Conservation (phyloP, 2,329 filamentous ascomycete genomes). For the Arthroderma sp. region DNA sequence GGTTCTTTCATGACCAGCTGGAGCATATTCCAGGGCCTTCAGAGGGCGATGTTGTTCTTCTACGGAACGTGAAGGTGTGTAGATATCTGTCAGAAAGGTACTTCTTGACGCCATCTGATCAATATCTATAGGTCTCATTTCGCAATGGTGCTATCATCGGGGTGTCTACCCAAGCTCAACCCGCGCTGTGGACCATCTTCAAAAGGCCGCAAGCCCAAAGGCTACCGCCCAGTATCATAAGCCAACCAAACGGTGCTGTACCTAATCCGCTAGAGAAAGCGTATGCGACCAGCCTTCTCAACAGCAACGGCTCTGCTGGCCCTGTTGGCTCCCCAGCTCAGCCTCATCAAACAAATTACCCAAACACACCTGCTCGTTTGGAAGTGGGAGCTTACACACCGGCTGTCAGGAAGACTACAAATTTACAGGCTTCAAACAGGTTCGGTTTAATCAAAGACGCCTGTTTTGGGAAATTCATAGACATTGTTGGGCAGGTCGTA, state of each 20-base stretch:
- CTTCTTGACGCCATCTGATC: no score
- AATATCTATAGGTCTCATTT: background rate
- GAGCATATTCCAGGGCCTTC: constrained; percentile 31
- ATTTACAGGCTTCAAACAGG: constrained; percentile 27
- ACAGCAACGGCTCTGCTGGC: background rate
- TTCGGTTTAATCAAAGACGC: constrained; percentile 54
- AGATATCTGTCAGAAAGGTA: no score
- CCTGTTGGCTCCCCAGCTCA: no score
- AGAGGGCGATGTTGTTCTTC: constrained; percentile 50
- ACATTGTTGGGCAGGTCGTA: constrained; percentile 61
- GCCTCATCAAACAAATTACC: no score
- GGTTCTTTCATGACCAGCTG: constrained; percentile 45
- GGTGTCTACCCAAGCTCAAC: background rate
- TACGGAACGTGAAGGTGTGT: constrained; percentile 44
- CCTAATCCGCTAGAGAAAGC: constrained; percentile 18
- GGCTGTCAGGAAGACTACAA: constrained; percentile 7
- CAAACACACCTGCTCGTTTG: background rate
- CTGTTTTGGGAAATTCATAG: constrained; percentile 42
- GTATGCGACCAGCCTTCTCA: constrained; percentile 17
- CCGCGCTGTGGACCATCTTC: constrained; percentile 2
- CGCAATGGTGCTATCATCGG: constrained; percentile 1
- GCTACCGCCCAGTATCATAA: constrained; percentile 12
- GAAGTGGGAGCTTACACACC: background rate
- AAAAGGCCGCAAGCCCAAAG: background rate
- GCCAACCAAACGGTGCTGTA: constrained; percentile 17